Evolutionary conservation across 2,329 filamentous ascomycete species (phyloP).

Genomic region (Pyrenophora graminea): DNA sequence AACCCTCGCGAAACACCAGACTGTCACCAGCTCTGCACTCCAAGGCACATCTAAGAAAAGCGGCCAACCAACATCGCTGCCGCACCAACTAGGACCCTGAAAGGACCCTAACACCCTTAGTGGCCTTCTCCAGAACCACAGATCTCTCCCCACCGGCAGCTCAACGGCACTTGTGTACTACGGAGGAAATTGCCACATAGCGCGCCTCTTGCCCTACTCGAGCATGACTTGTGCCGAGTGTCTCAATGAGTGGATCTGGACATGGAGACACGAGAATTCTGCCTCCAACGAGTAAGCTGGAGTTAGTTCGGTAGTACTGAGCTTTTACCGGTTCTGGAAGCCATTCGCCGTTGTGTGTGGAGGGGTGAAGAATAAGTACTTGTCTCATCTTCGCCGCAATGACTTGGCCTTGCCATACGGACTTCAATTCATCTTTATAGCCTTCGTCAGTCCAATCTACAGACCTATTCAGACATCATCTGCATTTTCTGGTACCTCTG

Average conservation of each 20-base stretch:
- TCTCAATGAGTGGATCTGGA: constrained; percentile 23
- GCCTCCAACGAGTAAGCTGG: constrained; percentile 26
- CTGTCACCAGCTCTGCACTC: constrained; percentile 13
- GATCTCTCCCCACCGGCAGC: constrained; percentile 10
- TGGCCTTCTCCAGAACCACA: constrained; percentile 26
- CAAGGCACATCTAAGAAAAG: constrained; percentile 19
- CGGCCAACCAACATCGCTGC: constrained; percentile 31
- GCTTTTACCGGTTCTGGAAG: constrained; percentile 12
- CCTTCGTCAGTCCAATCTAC: constrained; percentile 3
- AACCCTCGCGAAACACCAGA: constrained; percentile 5
- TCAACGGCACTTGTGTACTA: constrained; percentile 10
- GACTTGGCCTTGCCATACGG: constrained; percentile 8
- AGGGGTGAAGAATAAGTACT: constrained; percentile 30
- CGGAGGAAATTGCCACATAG: constrained; percentile 39
- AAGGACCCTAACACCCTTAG: constrained; percentile 10
- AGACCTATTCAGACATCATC: not conserved
- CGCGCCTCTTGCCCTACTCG: constrained; percentile 7
- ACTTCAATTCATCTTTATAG: constrained; percentile 1
- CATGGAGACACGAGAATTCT: constrained; percentile 26
- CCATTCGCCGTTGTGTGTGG: constrained; percentile 8
- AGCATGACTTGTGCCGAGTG: constrained; percentile 18
- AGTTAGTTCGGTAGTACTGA: constrained; percentile 16
- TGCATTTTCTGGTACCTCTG: constrained; percentile 2
- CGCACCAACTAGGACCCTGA: constrained; percentile 6
- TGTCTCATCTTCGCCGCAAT: constrained; percentile 10